Evolutionary conservation across 164 flowering plant species (phyloP).

Genomic region (Tinospora cordifolia): DNA sequence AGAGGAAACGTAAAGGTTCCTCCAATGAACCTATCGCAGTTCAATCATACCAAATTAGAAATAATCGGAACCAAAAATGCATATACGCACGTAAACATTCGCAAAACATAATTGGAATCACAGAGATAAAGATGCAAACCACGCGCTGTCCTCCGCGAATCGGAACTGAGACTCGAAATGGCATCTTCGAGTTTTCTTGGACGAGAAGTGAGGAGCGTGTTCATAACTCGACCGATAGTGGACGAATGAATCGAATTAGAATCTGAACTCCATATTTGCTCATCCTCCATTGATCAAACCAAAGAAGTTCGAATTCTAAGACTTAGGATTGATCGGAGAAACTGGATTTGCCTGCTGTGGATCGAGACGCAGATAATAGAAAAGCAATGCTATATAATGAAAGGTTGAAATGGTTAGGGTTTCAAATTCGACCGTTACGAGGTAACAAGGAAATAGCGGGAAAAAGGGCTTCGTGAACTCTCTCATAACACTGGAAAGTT

Average conservation of each 20-base stretch:
- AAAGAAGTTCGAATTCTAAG: not conserved
- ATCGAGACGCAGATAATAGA: not conserved
- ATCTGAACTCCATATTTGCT: conserved; percentile 21
- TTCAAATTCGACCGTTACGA: not conserved
- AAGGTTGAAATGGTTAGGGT: not conserved
- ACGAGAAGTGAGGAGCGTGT: conserved; percentile 44
- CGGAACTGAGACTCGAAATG: conserved; percentile 38
- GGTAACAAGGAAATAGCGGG: too few species aligned
- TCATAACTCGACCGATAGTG: conserved; percentile 46
- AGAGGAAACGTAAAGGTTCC: conserved; percentile 48
- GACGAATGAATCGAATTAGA: conserved; percentile 37
- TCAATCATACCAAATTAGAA: not conserved
- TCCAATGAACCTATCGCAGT: conserved; percentile 43
- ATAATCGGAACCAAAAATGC: not conserved
- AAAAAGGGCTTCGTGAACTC: too few species aligned
- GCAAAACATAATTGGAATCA: not conserved
- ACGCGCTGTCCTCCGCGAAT: conserved; percentile 21
- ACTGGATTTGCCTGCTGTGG: too few species aligned
- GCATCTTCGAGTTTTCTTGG: conserved; percentile 48
- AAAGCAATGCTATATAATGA: not conserved
- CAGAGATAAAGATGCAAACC: conserved; percentile 15
- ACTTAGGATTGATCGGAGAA: conserved; percentile 2
- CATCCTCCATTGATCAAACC: conserved; percentile 14
- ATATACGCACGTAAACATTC: not conserved
- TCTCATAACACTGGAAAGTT: too few species aligned